Evolutionary conservation across 1,139 yeast genomes (phyloP).

Genomic region (Geotrichum phurueaensis): DNA sequence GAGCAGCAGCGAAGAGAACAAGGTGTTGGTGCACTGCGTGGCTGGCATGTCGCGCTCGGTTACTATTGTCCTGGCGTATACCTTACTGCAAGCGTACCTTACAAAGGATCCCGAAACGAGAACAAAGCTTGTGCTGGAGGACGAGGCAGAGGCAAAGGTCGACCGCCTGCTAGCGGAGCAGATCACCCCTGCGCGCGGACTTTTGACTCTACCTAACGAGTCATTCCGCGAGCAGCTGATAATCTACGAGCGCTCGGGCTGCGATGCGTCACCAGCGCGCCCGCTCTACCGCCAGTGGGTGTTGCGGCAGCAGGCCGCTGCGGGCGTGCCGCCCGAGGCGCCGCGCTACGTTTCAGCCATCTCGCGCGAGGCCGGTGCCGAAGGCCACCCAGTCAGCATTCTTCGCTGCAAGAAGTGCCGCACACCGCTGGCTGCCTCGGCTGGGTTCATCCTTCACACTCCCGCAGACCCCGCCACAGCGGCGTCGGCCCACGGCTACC

Average conservation of each 20-base stretch:
- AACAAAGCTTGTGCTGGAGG: neutral
- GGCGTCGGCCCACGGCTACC: conserved; percentile 20
- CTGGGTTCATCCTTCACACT: conserved; percentile 3
- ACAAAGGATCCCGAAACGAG: neutral
- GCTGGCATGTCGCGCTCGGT: conserved; percentile 87
- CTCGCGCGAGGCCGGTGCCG: neutral
- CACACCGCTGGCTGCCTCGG: conserved; percentile 1
- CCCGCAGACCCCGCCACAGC: neutral
- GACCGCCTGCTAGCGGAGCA: conserved; percentile 60
- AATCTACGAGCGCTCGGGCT: conserved; percentile 50
- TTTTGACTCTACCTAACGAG: conserved; percentile 63
- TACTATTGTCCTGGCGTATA: conserved; percentile 65
- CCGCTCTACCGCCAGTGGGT: conserved; percentile 50
- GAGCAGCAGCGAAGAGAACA: conserved; percentile 28
- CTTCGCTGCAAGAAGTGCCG: conserved; percentile 71
- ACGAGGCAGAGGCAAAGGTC: conserved; percentile 48
- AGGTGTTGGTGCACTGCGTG: conserved; percentile 41
- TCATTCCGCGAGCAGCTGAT: conserved; percentile 69
- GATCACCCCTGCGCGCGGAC: conserved; percentile 51
- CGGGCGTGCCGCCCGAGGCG: conserved; percentile 14
- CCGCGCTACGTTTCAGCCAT: conserved; percentile 5
- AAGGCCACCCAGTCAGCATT: conserved; percentile 26
- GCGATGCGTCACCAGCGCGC: conserved; percentile 35
- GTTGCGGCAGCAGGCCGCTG: conserved; percentile 14
- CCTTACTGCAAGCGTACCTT: conserved; percentile 45